These are phyloP conservation scores for Alternaria brassicae DNA, from an alignment of 2,329 filamentous ascomycete genomes.

Conservation along the genomic window DNA sequence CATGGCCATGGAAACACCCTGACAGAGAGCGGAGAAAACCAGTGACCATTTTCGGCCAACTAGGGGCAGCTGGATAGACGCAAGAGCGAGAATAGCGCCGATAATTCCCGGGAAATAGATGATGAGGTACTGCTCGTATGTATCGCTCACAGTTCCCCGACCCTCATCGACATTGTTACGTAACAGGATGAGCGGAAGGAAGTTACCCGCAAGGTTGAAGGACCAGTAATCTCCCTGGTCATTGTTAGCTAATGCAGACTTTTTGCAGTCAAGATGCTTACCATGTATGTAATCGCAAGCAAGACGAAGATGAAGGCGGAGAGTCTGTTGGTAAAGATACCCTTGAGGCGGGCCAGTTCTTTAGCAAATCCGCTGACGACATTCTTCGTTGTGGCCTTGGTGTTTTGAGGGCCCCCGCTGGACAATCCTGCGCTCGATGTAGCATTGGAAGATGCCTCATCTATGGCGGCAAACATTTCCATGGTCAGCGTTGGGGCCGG, in stretches of 20 bases:
- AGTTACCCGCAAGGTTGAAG: constrained; percentile 38
- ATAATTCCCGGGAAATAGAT: constrained; percentile 41
- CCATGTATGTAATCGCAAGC: constrained; percentile 39
- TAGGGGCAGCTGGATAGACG: constrained; percentile 36
- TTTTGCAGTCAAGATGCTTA: not conserved
- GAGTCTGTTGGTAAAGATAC: constrained; percentile 37
- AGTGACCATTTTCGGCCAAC: constrained; percentile 41
- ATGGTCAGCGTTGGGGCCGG: constrained; percentile 33
- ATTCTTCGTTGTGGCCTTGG: constrained; percentile 28
- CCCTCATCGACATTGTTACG: constrained; percentile 40
- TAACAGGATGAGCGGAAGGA: constrained; percentile 38
- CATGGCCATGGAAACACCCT: constrained; percentile 41
- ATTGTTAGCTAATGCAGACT: not conserved
- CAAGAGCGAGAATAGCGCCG: constrained; percentile 32
- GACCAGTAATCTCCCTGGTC: constrained; percentile 42
- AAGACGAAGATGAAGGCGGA: constrained; percentile 36
- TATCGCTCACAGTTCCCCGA: constrained; percentile 31
- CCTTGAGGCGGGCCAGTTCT: constrained; percentile 36
- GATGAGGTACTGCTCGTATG: constrained; percentile 41
- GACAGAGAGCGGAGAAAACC: constrained; percentile 37
- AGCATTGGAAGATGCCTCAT: constrained; percentile 19
- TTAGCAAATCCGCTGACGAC: constrained; percentile 31
- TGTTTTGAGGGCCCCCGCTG: constrained; percentile 12
- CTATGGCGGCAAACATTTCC: constrained; percentile 37
- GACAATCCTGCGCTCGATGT: not conserved